Evolutionary conservation across 2,329 filamentous ascomycete genomes (phyloP), one percentile per base, ranked within the genome.

Genomic region (Bipolaris cookei): DNA sequence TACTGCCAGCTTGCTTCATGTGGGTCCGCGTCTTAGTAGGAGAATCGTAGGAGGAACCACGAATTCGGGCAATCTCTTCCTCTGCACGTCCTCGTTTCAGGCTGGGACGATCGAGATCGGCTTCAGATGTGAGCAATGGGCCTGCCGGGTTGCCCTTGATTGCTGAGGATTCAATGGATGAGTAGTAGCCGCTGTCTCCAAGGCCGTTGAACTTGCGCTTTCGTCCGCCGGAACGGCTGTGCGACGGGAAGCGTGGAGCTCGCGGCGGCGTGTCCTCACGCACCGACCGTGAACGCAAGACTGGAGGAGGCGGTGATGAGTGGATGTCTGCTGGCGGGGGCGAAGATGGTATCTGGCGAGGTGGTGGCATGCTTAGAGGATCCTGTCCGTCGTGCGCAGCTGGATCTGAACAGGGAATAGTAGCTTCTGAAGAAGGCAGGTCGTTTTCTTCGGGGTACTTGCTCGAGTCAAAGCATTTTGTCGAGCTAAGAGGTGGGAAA

Each of bases 111-210:
- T 92, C 90, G 50, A 88, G 85, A 69, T 86, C 84, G 42, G 83
- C 76, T 69, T 96, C 92, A 0, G 91, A 94, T 3, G 89, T 91
- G 41, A 92, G 82, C 16, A 91, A 82, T 54, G 86, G 82, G 14
- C 80, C 80, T 58, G 85, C 82, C 63, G 86, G 84, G 62, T 88
- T 87, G 45, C 90, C 88, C 57, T 94, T 86, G 74, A 91, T 85
- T 13, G 85, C 92, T 0, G 95, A 98, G 2, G 95, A 98, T 67
- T 97, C 93, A 16, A 98, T 84, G 0, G 93, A 97, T 1, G 95
- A 98, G 74, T 96, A 97, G 77, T 98, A 99, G 38, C 95, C 95
- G 73, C 94, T 98, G 77, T 99, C 95, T 70, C 90, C 91, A 81
- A 96, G 89, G 11, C 90, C 89, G 28, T 86, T 85, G 68, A 90